Percentiles rank a stretch among this genome's conserved stretches.
Conservation (phyloP, 306 rosid genomes). For the Quillaja saponaria region DNA sequence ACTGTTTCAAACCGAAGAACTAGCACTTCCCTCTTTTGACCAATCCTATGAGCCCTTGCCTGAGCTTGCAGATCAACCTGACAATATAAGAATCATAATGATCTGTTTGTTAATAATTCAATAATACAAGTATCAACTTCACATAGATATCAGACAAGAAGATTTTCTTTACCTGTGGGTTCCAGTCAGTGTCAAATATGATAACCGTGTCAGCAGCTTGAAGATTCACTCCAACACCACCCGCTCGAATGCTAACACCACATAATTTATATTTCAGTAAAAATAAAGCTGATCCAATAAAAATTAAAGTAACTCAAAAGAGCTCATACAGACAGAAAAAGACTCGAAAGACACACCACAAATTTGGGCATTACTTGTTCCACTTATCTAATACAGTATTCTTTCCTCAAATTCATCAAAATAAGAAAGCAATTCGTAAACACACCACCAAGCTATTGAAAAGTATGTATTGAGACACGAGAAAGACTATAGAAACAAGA, state of each 20-base stretch:
- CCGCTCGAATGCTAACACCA: slow-evolving; percentile 84
- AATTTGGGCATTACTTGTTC: not conserved
- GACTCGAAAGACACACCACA: slow-evolving; percentile 8
- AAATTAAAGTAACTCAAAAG: too few relatives aligned
- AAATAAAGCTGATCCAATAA: not conserved
- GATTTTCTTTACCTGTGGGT: slow-evolving; percentile 77
- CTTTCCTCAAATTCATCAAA: too few relatives aligned
- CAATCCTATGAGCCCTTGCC: slow-evolving; percentile 99
- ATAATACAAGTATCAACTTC: slow-evolving; percentile 23
- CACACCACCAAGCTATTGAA: too few relatives aligned
- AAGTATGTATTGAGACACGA: too few relatives aligned
- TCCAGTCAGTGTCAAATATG: slow-evolving; percentile 99
- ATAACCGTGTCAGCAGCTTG: slow-evolving; percentile 99
- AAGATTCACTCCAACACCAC: slow-evolving; percentile 99
- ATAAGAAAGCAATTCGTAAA: too few relatives aligned
- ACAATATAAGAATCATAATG: slow-evolving; percentile 33
- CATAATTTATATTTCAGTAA: slow-evolving; percentile 32
- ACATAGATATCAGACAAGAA: slow-evolving; percentile 15
- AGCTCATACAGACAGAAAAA: slow-evolving; percentile 9
- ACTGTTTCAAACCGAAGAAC: slow-evolving; percentile 99
- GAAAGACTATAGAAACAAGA: too few relatives aligned
- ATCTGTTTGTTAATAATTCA: not conserved
- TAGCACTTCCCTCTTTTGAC: slow-evolving; percentile 98
- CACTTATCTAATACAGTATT: too few relatives aligned
- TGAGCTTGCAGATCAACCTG: slow-evolving; percentile 99